Conservation (phyloP, 768 basidiomycete species). For the Agaricus blazei region DNA sequence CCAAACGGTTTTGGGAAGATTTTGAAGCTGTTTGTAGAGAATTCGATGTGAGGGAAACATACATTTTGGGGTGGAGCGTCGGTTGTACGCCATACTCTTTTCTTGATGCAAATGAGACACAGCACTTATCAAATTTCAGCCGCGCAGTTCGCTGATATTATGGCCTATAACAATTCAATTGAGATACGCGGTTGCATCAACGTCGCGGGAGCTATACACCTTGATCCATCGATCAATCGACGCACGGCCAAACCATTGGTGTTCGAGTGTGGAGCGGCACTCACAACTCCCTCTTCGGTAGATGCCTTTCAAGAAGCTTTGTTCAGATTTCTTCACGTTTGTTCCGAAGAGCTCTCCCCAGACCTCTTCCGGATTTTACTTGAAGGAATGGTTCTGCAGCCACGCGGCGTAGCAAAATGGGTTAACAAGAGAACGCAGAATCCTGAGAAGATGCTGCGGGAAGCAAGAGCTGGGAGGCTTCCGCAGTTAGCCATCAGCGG, state of each 20-base stretch:
- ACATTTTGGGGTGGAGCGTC: slow-evolving; percentile 29
- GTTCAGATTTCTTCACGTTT: slow-evolving; percentile 15
- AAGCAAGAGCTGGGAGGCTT: slow-evolving; percentile 18
- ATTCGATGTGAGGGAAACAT: slow-evolving; percentile 23
- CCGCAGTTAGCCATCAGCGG: slow-evolving; percentile 23
- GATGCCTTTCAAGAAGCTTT: slow-evolving; percentile 19
- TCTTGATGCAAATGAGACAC: no score
- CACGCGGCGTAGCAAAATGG: slow-evolving; percentile 16
- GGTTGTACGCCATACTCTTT: background rate
- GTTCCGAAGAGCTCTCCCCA: slow-evolving; percentile 13
- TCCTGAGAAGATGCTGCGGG: slow-evolving; percentile 16
- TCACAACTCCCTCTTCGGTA: slow-evolving; percentile 18
- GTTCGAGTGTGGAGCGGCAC: slow-evolving; percentile 13
- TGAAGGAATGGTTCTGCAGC: slow-evolving; percentile 21
- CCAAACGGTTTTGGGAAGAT: slow-evolving; percentile 24
- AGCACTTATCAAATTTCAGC: slow-evolving; percentile 2
- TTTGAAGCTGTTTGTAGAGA: slow-evolving; percentile 25
- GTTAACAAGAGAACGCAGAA: slow-evolving; percentile 22
- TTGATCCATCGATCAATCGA: slow-evolving; percentile 16
- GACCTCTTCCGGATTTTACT: slow-evolving; percentile 16
- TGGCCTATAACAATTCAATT: slow-evolving; percentile 19
- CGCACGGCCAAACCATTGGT: slow-evolving; percentile 15
- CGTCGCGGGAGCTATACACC: slow-evolving; percentile 20
- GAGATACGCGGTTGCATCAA: slow-evolving; percentile 24
- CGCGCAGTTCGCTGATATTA: slow-evolving; percentile 22